Base-by-base conservation (phyloP, 2,329 filamentous ascomycete genomes). In the Ascochyta clinopodiicola region DNA sequence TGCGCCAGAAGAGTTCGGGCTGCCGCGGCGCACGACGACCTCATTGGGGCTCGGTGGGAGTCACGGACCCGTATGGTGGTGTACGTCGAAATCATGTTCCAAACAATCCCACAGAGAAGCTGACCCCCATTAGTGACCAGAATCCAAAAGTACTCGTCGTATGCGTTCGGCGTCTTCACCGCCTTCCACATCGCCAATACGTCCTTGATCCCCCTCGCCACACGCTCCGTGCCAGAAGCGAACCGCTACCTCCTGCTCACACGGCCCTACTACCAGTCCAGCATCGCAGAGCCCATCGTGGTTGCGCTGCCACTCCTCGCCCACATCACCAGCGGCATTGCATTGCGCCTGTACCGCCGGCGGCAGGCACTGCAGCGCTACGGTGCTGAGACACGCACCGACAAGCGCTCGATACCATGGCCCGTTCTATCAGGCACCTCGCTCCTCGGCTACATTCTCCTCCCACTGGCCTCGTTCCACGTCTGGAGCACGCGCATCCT, bases 181-280 rank as follows among this genome's bases (percentile, higher is more conserved):
- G 68, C 77, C 57, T 75, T 79, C 44, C 78, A 79, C 62, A 67
- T 77, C 57, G 67, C 73, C 32, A 78, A 79, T 86, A 90, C 62
- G 51, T 62, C 72, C 52, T 53, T 75, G 59, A 67, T 75, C 64
- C 69, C 70, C 25, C 64, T 74, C 59, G 46, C 67, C 46, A 64
- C 70, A 44, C 62, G 64, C 55, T 70, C 78, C 57, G 66, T 93
- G 91, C 70, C 86, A 86, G 59, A 79, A 47, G 90, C 90, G 57
- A 93, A 97, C 72, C 87, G 87, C 44, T 96, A 92, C 76, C 87
- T 98, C 44, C 88, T 98, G 61, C 90, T 96, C 75, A 93, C 92
- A 25, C 87, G 94, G 58, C 93, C 96, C 44, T 87, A 95, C 75
- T 98, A 98, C 80, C 94, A 97, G 76, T 93, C 91, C 21, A 52